Base-by-base conservation (phyloP, 2,329 filamentous ascomycete species). In the Xylaria sp. region DNA sequence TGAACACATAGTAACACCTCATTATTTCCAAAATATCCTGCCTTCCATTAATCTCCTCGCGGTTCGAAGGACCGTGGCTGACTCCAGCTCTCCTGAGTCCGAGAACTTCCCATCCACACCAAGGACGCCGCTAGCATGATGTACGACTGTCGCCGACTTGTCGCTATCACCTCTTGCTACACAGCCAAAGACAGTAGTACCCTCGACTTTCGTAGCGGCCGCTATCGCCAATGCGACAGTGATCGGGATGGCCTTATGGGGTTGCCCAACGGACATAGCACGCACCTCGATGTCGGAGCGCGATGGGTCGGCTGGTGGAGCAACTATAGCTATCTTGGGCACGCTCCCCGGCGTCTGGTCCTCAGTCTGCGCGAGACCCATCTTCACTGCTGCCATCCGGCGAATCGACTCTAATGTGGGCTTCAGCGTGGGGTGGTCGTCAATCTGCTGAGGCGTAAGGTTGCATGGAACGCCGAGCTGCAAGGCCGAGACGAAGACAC, bases 241-340 rank as follows among this genome's bases (percentile, higher is more conserved):
- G 57, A 83, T 73, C 3, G 82, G 82, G 9, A 81, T 78, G 0
- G 82, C 82, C 73, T 81, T 83, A 70, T 84, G 82, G 5, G 82
- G 79, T 70, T 84, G 82, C 3, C 84, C 74, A 80, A 87, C 76
- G 72, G 83, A 80, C 77, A 87, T 61, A 4, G 85, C 85, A 39
- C 80, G 79, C 37, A 87, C 78, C 72, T 84, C 81, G 1, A 81
- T 73, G 15, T 46, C 63, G 8, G 65, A 39, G 15, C 60, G 57
- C 10, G 69, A 69, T 5, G 58, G 50, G 2, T 75, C 74, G 9
- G 28, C 31, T 10, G 10, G 77, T 0, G 79, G 73, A 18, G 83
- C 83, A 10, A 86, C 79, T 4, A 86, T 67, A 20, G 84, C 80
- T 39, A 84, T 81, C 76, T 84, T 84, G n/a, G 82, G 83, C 31